Conservation (phyloP, 2,329 filamentous ascomycete genomes). For the Diplodia mutila region DNA sequence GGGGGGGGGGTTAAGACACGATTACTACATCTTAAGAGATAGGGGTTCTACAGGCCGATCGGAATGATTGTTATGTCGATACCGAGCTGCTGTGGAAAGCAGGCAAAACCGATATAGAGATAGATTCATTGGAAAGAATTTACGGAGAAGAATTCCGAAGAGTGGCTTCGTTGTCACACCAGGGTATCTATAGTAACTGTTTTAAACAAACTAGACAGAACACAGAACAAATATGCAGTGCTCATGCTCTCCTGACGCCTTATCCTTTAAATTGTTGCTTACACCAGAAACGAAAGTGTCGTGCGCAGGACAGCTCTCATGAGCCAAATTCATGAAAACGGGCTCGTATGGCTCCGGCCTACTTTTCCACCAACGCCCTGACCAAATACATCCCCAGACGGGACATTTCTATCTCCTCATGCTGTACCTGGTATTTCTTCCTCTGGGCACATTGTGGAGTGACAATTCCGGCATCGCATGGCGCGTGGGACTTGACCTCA, state of each 20-base stretch:
- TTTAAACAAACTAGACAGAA: not conserved
- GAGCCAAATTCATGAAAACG: not conserved
- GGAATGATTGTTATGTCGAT: not conserved
- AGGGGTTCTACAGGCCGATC: not conserved
- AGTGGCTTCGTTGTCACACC: slow-evolving; percentile 19
- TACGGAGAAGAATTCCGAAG: not conserved
- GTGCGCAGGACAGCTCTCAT: not conserved
- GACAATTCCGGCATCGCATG: not conserved
- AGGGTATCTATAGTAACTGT: slow-evolving; percentile 4
- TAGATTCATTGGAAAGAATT: not conserved
- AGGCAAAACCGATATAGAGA: not conserved
- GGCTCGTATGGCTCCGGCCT: not conserved
- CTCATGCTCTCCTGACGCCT: not conserved
- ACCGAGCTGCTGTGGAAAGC: not conserved
- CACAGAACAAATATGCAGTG: not conserved
- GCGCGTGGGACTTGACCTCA: slow-evolving; percentile 9
- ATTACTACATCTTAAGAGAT: not conserved
- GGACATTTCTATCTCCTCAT: not conserved
- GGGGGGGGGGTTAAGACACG: not conserved
- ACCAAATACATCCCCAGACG: slow-evolving; percentile 17
- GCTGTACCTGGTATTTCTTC: not conserved
- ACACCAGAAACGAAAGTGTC: slow-evolving; percentile 2
- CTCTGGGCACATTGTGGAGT: not conserved
- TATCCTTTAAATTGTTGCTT: slow-evolving; percentile 18
- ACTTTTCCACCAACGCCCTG: slow-evolving; percentile 10